Evolutionary conservation across 768 basidiomycete genomes (phyloP), one percentile per base, ranked within the genome.

Genomic region (Crepidotus variabilis): DNA sequence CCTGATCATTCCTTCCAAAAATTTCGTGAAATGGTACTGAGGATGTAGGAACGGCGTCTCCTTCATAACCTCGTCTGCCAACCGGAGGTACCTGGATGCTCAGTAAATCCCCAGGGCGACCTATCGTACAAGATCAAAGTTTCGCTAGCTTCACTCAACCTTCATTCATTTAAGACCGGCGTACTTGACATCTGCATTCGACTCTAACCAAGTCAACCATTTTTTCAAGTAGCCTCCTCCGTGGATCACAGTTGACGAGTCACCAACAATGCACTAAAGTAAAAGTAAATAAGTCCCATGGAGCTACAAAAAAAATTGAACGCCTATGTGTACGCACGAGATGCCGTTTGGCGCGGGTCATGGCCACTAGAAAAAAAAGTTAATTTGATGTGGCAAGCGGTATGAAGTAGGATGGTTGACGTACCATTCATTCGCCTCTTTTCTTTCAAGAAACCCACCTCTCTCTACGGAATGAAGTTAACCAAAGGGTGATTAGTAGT

Each of bases 371-470:
- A 54, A n/a, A 6, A 52, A 35, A 32, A 36, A 33, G 58, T 18
- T 1, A 22, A 7, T 32, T 52, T 47, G 55, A 48, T 59, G 36
- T 28, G 28, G 28, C 28, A 28, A 61, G 46, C 34, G 20, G n/a
- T 11, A 32, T 46, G 8, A 21, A 13, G 50, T 9, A 28, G 14
- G 16, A 8, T 11, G 14, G 6, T 39, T 48, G 7, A 36, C 79
- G 48, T 61, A 87, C 89, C 92, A 66, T 99, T 99, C 65, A 99
- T 73, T 35, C 97, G 76, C 48, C 97, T 78, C 62, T 92, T 90
- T 66, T 99, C 97, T 67, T 89, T 92, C 65, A 99, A 70, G 69
- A 99, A 99, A 0, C 96, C 96, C 1, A 98, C 92, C 61, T 96
- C 91, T 35, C 93, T 79, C 84, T 92, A 65, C 6, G 53, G 36